Percentiles rank a stretch among this genome's conserved stretches.
phyloP scores from a whole-genome alignment of 768 basidiomycete genomes.

The Leccinum obscurum region DNA sequence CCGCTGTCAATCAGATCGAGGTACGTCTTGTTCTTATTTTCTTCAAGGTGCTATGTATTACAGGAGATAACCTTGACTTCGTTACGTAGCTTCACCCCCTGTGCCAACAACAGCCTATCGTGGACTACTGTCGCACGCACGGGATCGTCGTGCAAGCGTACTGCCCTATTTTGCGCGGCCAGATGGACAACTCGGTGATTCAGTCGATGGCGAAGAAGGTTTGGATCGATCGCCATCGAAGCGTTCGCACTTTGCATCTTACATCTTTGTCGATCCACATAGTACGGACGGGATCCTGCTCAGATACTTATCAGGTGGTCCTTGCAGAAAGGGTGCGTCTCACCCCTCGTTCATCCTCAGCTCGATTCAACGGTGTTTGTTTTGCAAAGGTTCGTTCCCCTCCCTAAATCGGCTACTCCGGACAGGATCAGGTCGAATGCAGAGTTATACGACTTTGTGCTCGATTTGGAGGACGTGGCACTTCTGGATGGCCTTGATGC shows the following conservation, averaged over 20 bases:
- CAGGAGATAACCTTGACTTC: constrained; percentile 7
- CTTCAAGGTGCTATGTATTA: background rate
- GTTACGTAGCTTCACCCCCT: constrained; percentile 66
- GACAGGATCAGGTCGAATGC: constrained; percentile 72
- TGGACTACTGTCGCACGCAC: constrained; percentile 65
- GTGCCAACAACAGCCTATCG: constrained; percentile 80
- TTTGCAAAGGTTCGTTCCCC: constrained; percentile 62
- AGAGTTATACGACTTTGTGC: constrained; percentile 73
- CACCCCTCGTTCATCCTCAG: constrained; percentile 1
- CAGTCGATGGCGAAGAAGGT: constrained; percentile 61
- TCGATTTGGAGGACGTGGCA: constrained; percentile 63
- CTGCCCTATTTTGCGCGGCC: constrained; percentile 68
- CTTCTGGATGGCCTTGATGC: constrained; percentile 67
- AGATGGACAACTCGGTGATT: constrained; percentile 54
- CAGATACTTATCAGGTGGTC: constrained; percentile 92
- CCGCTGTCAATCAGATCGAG: constrained; percentile 83
- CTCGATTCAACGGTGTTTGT: background rate
- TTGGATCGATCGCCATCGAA: constrained; percentile 8
- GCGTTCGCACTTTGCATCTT: constrained; percentile 10
- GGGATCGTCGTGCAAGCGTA: constrained; percentile 72
- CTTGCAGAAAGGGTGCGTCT: constrained; percentile 71
- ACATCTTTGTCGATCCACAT: background rate
- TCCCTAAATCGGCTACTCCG: constrained; percentile 79
- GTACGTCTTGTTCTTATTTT: constrained; percentile 34
- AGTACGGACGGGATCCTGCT: constrained; percentile 64